phyloP scores from a whole-genome alignment of 75 land plant species.

The Ceratopteris richardii region DNA sequence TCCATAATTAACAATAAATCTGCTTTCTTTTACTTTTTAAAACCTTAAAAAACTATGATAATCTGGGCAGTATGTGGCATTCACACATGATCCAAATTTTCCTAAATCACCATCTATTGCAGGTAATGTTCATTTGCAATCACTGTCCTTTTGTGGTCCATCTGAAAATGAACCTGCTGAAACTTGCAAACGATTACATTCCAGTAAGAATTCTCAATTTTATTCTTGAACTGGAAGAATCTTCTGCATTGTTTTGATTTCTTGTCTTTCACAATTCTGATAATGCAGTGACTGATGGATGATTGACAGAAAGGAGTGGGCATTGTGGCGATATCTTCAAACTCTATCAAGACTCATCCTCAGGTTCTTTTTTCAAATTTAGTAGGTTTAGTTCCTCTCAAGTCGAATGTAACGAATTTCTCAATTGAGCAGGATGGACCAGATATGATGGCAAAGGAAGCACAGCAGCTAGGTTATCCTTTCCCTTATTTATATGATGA shows the following conservation, averaged over 20 bases:
- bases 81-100: too few species aligned
- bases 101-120: too few species aligned
- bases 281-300: not conserved
- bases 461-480: conserved; percentile 55
- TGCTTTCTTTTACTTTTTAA: too few species aligned
- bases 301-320: conserved; percentile 76
- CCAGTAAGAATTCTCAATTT: conserved; percentile 16
- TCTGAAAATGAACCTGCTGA: conserved; percentile 31
- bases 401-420: too few species aligned
- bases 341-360: conserved; percentile 78
- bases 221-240: not conserved
- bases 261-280: not conserved
- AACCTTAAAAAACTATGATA: too few species aligned
- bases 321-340: conserved; percentile 84
- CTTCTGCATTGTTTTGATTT: not conserved
- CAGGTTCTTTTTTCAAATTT: conserved; percentile 33
- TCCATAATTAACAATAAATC: too few species aligned
- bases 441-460: conserved; percentile 89
- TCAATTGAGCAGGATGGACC: conserved; percentile 80
- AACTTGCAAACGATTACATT: conserved; percentile 28
- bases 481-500: conserved; percentile 96
- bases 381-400: not conserved
- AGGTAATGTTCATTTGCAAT: conserved; percentile 51
- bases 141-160: conserved; percentile 44
- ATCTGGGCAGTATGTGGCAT: too few species aligned